Conservation (phyloP, 768 basidiomycete genomes). For the Trametes gibbosa region DNA sequence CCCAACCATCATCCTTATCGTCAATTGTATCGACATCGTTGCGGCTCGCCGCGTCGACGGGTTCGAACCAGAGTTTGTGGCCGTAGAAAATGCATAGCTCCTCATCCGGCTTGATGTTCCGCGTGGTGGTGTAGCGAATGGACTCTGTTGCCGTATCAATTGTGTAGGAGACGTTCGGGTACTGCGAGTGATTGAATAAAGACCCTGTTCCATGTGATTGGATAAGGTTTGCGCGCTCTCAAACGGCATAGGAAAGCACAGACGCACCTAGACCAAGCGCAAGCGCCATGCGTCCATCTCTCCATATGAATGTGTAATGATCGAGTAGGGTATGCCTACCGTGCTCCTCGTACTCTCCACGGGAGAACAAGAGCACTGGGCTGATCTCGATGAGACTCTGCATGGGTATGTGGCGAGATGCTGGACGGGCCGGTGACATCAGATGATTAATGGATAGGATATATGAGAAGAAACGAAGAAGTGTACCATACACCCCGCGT, state of each 20-base stretch:
- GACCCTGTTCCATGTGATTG: constrained; percentile 52
- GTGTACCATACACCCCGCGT: constrained; percentile 62
- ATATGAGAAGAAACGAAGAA: no score
- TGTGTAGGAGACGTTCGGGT: constrained; percentile 68
- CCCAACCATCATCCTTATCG: constrained; percentile 44
- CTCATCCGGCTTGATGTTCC: constrained; percentile 54
- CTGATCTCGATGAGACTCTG: constrained; percentile 77
- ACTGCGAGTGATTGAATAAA: constrained; percentile 73
- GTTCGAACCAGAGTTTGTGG: constrained; percentile 63
- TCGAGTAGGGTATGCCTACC: constrained; percentile 65
- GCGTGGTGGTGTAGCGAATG: constrained; percentile 60
- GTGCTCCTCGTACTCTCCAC: constrained; percentile 66
- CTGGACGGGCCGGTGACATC: no score
- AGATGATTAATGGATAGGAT: background rate
- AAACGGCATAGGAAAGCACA: background rate
- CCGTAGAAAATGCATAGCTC: constrained; percentile 83
- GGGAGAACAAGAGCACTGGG: constrained; percentile 76
- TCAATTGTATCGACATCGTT: background rate
- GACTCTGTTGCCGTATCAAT: constrained; percentile 52
- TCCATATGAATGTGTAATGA: constrained; percentile 77
- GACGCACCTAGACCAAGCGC: constrained; percentile 70
- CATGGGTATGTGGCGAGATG: constrained; percentile 51
- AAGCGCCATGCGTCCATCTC: constrained; percentile 71
- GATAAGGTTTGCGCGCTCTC: no score
- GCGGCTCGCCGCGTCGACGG: constrained; percentile 28